A percentile compares a stretch with the other conserved stretches of the same genome.
phyloP scores from a whole-genome alignment of 495 filamentous ascomycete species.

The Ramalina peruviana region DNA sequence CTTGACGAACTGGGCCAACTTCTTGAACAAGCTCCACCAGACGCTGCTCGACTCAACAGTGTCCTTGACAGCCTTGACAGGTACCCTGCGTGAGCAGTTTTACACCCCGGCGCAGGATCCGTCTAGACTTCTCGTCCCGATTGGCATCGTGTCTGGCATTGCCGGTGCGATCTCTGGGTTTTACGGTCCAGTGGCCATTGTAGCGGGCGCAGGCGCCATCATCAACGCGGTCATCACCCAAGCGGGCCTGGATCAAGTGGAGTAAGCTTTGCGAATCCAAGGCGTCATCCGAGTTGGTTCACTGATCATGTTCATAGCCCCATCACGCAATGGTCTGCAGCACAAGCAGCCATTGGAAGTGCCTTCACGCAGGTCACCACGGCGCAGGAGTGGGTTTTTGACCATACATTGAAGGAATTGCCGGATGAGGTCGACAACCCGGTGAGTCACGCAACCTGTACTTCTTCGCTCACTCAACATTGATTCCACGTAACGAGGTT shows the following conservation, averaged over 20 bases:
- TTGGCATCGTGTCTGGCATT: neutral
- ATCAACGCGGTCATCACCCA: neutral
- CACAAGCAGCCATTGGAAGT: neutral
- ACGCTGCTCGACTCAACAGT: neutral
- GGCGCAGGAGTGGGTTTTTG: neutral
- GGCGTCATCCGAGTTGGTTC: neutral
- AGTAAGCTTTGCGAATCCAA: neutral
- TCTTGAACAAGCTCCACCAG: neutral
- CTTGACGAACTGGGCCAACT: neutral
- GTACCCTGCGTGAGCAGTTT: neutral
- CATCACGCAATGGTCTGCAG: neutral
- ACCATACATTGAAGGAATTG: neutral
- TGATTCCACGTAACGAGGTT: too few relatives aligned
- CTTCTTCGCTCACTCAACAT: too few relatives aligned
- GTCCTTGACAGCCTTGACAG: neutral
- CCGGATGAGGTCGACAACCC: neutral
- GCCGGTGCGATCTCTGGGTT: neutral
- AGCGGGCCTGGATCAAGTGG: neutral
- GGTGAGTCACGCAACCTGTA: too few relatives aligned
- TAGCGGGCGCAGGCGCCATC: neutral
- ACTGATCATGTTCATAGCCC: neutral
- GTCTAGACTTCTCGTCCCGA: neutral
- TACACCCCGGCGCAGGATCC: neutral
- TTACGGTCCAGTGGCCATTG: neutral
- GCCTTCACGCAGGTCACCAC: neutral